Conservation (phyloP, 2,329 filamentous ascomycete genomes). For the Stylonectria norvegica region DNA sequence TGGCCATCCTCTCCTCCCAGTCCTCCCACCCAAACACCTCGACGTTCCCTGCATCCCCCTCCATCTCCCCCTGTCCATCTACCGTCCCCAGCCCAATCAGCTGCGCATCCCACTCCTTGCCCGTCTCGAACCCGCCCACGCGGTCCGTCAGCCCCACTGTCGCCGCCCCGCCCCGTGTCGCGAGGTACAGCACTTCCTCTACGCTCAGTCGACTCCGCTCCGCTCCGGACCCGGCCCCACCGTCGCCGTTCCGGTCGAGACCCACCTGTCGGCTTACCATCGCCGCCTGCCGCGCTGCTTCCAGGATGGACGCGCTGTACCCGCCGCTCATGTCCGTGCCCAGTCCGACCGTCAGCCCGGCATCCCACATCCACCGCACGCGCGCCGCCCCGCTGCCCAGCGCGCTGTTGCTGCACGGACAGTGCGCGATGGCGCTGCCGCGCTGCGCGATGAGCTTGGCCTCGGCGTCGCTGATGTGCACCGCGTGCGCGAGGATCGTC, state of each 20-base stretch:
- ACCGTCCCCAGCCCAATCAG: slow-evolving; percentile 63
- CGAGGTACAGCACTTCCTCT: slow-evolving; percentile 82
- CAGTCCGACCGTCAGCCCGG: slow-evolving; percentile 74
- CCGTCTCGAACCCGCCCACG: slow-evolving; percentile 79
- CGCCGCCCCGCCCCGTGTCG: slow-evolving; percentile 79
- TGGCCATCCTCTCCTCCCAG: slow-evolving; percentile 83
- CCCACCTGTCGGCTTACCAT: slow-evolving; percentile 73
- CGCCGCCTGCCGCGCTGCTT: slow-evolving; percentile 76
- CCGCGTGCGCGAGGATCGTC: slow-evolving; percentile 81
- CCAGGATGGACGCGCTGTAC: slow-evolving; percentile 76
- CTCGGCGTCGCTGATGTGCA: slow-evolving; percentile 71
- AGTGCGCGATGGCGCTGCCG: slow-evolving; percentile 72
- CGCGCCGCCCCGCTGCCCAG: slow-evolving; percentile 76
- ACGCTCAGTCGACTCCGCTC: slow-evolving; percentile 68
- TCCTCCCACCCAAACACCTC: slow-evolving; percentile 89
- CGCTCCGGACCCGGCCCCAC: slow-evolving; percentile 19
- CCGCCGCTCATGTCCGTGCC: slow-evolving; percentile 92
- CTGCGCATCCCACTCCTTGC: slow-evolving; percentile 90
- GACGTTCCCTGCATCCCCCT: slow-evolving; percentile 57
- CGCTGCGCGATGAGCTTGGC: slow-evolving; percentile 58
- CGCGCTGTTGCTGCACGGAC: slow-evolving; percentile 80
- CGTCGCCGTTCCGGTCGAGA: slow-evolving; percentile 42
- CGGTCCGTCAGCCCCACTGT: slow-evolving; percentile 70
- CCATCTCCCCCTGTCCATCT: slow-evolving; percentile 37
- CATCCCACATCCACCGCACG: slow-evolving; percentile 70